Evolutionary conservation across 2,329 filamentous ascomycete genomes (phyloP), one percentile per base, ranked within the genome.

Genomic region (Diatrype stigma): DNA sequence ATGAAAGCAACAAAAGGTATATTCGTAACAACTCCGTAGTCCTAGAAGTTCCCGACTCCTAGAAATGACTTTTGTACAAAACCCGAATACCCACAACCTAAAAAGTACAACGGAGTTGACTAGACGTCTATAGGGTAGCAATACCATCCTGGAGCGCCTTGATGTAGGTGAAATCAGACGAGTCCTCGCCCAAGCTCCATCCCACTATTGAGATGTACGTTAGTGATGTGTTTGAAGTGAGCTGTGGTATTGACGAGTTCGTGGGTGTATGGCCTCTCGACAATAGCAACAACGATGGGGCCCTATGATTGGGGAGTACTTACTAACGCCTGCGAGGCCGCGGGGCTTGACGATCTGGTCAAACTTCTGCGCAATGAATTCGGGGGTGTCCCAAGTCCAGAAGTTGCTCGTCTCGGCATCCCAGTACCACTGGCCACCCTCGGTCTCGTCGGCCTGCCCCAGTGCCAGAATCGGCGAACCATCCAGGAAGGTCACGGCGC

Each of bases 341-440:
- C 78, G 76, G 30, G 72, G 71, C 28, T 73, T 69, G 3, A 89
- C 74, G 34, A 91, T 76, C 4, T 77, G 65, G 3, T 75, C 68
- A 51, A 89, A 81, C 70, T 91, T 91, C 51, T 72, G 70, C 12
- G 65, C 58, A 47, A 91, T 84, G 12, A 82, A 74, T 7, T 74
- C 73, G 0, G 78, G 73, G 0, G 83, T 87, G 53, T 91, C 88
- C 73, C 84, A 90, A 0, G 85, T 85, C 87, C 87, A 91, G 78
- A 87, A 91, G 35, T 28, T 85, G 64, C 49, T 77, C 69, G 56
- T 81, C 73, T 4, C 70, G 56, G 63, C 52, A 61, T 91, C 87
- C 75, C 80, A 87, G 67, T 81, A 90, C 63, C 86, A 89, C 63
- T 84, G 79, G 0, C 85, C 87, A 19, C 86, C 87, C 2, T 71